phyloP scores from a whole-genome alignment of 129 eudicot species.

The Flaveria bidentis region DNA sequence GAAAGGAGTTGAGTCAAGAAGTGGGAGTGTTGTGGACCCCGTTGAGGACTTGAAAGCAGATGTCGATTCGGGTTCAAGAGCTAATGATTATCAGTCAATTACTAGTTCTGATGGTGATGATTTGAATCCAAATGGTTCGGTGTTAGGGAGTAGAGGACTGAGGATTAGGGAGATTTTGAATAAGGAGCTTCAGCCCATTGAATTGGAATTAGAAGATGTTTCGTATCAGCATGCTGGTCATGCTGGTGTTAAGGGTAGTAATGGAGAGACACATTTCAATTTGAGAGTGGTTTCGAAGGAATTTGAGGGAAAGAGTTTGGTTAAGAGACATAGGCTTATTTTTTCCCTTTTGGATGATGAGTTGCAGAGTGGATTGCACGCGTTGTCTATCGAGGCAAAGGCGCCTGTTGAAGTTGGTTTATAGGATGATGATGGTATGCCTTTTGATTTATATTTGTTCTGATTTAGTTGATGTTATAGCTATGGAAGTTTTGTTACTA shows the following conservation, averaged over 20 bases:
- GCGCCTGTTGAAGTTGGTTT: conserved; percentile 74
- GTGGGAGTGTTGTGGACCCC: not conserved
- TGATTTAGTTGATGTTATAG: conserved; percentile 25
- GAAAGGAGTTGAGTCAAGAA: conserved; percentile 31
- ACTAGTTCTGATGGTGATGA: conserved; percentile 26
- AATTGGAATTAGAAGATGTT: conserved; percentile 72
- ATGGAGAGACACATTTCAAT: conserved; percentile 94
- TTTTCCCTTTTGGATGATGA: conserved; percentile 74
- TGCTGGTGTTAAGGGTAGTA: conserved; percentile 75
- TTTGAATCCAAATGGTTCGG: conserved; percentile 21
- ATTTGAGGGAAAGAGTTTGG: conserved; percentile 86
- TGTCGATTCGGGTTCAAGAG: conserved; percentile 12
- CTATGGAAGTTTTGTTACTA: not conserved
- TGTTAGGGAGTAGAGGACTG: conserved; percentile 68
- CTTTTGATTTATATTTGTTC: not conserved
- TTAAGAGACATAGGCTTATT: conserved; percentile 87
- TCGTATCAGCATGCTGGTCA: conserved; percentile 99
- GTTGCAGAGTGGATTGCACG: conserved; percentile 84
- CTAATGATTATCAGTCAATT: conserved; percentile 4
- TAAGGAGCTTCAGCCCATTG: conserved; percentile 62
- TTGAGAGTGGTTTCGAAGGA: conserved; percentile 74
- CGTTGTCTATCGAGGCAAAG: conserved; percentile 81
- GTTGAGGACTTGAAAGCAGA: not conserved
- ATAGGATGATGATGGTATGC: conserved; percentile 30
- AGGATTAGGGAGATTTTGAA: conserved; percentile 57